phyloP scores from a whole-genome alignment of 1,139 yeast species.

The Blastobotrys ciferrii region DNA sequence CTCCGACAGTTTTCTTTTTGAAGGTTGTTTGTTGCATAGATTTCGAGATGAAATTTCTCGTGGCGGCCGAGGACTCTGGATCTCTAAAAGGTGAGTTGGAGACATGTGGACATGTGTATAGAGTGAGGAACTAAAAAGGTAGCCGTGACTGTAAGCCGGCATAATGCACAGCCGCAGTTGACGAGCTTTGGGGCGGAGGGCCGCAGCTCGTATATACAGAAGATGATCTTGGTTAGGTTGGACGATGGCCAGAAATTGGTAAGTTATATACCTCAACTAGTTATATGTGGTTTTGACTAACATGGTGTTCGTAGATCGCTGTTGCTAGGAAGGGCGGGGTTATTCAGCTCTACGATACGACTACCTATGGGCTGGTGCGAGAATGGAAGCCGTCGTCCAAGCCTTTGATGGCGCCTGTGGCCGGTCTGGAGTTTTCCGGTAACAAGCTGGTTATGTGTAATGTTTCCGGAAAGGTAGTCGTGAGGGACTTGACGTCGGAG shows the following conservation, averaged over 20 bases:
- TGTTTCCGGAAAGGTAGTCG: constrained; percentile 44
- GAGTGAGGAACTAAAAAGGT: neutral
- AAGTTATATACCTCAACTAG: constrained; percentile 12
- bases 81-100: constrained; percentile 29
- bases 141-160: constrained; percentile 8
- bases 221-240: constrained; percentile 26
- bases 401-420: constrained; percentile 34
- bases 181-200: constrained; percentile 30
- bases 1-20: neutral
- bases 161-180: constrained; percentile 8
- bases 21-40: neutral
- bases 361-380: constrained; percentile 30
- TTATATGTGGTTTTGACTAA: neutral
- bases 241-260: constrained; percentile 26
- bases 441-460: constrained; percentile 46
- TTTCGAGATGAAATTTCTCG: constrained; percentile 30
- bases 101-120: neutral
- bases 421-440: constrained; percentile 36
- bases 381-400: constrained; percentile 39
- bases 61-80: constrained; percentile 33
- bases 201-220: constrained; percentile 32
- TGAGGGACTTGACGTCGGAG: constrained; percentile 48
- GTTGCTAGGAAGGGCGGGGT: constrained; percentile 38
- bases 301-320: constrained; percentile 24
- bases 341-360: constrained; percentile 34